phyloP scores from a whole-genome alignment of 345 rosid genomes.

The Excoecaria cochinchinensis region DNA sequence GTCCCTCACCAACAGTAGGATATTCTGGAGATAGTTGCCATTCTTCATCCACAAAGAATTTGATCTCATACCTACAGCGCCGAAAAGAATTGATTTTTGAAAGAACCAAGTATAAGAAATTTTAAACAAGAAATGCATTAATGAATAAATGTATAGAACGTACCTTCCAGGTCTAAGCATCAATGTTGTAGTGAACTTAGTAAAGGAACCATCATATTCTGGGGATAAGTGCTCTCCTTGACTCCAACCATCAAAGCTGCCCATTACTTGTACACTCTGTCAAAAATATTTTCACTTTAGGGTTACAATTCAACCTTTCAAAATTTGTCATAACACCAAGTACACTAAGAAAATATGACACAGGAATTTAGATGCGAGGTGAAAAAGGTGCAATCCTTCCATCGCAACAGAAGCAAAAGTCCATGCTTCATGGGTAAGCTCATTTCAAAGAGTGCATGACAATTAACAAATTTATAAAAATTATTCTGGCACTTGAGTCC shows the following conservation, averaged over 20 bases:
- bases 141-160: neutral
- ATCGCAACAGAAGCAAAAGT: neutral
- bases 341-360: neutral
- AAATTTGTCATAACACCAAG: neutral
- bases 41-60: slow-evolving; percentile 88
- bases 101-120: neutral
- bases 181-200: slow-evolving; percentile 60
- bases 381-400: neutral
- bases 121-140: neutral
- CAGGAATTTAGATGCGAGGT: neutral
- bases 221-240: slow-evolving; percentile 80
- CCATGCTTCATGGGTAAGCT: neutral
- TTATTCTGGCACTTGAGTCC: neutral
- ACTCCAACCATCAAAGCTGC: slow-evolving; percentile 88
- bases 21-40: slow-evolving; percentile 79
- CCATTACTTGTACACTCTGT: slow-evolving; percentile 92
- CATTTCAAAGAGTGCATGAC: neutral
- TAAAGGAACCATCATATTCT: slow-evolving; percentile 67
- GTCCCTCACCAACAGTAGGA: slow-evolving; percentile 73
- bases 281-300: neutral
- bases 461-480: neutral
- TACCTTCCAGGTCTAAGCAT: slow-evolving; percentile 91
- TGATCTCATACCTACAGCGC: slow-evolving; percentile 73
- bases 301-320: neutral
- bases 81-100: neutral